These are phyloP conservation scores for Trichoderma harzianum DNA, from an alignment of 2,329 filamentous ascomycete species.

Conservation along the genomic window DNA sequence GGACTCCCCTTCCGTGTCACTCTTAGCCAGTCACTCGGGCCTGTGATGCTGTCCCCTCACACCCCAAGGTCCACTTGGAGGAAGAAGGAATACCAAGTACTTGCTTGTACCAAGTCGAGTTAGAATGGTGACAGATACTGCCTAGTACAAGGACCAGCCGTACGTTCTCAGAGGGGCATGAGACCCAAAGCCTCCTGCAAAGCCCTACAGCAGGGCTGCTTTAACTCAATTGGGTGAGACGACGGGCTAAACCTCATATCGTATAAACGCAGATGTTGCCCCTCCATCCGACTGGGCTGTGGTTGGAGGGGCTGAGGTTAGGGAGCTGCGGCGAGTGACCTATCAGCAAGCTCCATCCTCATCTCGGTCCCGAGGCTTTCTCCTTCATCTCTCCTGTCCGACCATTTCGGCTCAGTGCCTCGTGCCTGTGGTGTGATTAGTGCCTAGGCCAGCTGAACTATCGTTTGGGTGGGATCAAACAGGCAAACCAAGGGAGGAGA, in stretches of 20 bases:
- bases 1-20: neutral
- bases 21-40: neutral
- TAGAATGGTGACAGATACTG: neutral
- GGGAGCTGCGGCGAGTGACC: neutral
- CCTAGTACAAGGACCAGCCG: neutral
- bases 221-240: conserved; percentile 4
- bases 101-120: neutral
- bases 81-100: neutral
- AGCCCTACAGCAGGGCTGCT: conserved; percentile 17
- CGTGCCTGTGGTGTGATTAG: neutral
- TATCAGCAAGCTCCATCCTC: conserved; percentile 1
- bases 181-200: neutral
- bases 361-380: conserved; percentile 9
- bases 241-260: neutral
- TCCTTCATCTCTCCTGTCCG: conserved; percentile 1
- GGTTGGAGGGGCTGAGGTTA: neutral
- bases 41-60: neutral
- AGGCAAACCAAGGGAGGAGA: neutral
- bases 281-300: neutral
- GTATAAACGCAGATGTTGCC: neutral
- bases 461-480: neutral
- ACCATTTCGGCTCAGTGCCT: neutral
- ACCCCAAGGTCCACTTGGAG: neutral
- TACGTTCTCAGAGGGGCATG: neutral
- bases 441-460: conserved; percentile 1